A percentile compares a stretch with the other conserved stretches of the same genome.
Conservation (phyloP, 148 eudicot genomes). For the Persicaria maculosa region DNA sequence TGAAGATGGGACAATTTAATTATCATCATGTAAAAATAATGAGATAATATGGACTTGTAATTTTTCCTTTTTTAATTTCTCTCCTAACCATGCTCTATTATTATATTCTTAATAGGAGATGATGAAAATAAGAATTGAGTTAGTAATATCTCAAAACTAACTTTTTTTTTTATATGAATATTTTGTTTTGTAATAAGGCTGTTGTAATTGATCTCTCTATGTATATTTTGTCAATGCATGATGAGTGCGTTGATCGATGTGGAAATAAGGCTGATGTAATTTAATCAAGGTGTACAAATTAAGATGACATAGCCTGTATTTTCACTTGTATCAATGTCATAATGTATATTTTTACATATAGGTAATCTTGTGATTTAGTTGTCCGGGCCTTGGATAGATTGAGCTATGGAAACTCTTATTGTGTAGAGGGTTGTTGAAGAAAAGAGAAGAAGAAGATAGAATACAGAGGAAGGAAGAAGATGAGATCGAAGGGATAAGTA, state of each 20-base stretch:
- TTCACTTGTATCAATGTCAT: background rate
- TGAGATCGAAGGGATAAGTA: too few species aligned
- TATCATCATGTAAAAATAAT: too few species aligned
- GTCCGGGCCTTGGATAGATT: too few species aligned
- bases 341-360: too few species aligned
- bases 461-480: too few species aligned
- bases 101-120: background rate
- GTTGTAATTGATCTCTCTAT: background rate
- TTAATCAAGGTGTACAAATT: slow-evolving; percentile 1
- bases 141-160: background rate
- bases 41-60: too few species aligned
- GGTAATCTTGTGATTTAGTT: too few species aligned
- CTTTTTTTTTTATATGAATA: background rate
- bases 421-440: too few species aligned
- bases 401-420: too few species aligned
- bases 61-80: too few species aligned
- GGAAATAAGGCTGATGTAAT: background rate
- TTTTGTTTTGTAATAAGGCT: slow-evolving; percentile 1
- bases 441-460: too few species aligned
- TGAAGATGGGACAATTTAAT: background rate
- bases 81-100: background rate
- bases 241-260: background rate
- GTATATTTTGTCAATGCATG: background rate
- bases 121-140: slow-evolving; percentile 1
- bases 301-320: slow-evolving; percentile 2